These are phyloP conservation scores for Venustampulla echinocandica DNA, from an alignment of 495 filamentous ascomycete genomes.

Conservation along the genomic window DNA sequence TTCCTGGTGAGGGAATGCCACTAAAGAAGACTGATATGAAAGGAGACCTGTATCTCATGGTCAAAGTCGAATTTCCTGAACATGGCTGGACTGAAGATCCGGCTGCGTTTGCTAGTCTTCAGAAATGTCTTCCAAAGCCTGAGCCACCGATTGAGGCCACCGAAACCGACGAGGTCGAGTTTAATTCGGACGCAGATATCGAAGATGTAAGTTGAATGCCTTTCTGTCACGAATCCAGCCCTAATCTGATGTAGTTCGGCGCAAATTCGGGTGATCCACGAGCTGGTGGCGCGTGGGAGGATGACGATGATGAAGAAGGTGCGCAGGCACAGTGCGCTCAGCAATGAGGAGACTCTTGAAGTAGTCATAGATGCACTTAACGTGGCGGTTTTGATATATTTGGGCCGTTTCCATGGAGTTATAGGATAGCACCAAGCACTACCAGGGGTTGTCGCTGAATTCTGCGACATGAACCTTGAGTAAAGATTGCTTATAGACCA, in stretches of 20 bases:
- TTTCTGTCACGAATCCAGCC: neutral
- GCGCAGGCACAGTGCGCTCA: conserved; percentile 67
- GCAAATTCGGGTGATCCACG: conserved; percentile 57
- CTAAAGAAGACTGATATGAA: conserved; percentile 70
- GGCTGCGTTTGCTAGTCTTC: conserved; percentile 53
- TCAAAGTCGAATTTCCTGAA: conserved; percentile 84
- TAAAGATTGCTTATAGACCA: too few species aligned
- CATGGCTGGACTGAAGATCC: conserved; percentile 71
- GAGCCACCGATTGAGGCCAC: conserved; percentile 48
- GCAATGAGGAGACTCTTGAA: conserved; percentile 48
- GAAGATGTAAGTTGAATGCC: conserved; percentile 53
- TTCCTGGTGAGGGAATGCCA: conserved; percentile 90
- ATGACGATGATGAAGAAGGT: conserved; percentile 51
- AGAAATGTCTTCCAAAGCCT: conserved; percentile 60
- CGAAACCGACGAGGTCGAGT: conserved; percentile 78
- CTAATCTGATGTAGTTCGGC: conserved; percentile 46
- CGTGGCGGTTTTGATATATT: neutral
- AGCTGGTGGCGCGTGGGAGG: conserved; percentile 68
- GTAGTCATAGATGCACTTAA: neutral
- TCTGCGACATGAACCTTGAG: too few species aligned
- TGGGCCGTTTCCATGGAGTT: too few species aligned
- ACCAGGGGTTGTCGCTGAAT: too few species aligned
- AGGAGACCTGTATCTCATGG: conserved; percentile 79
- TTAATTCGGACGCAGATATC: conserved; percentile 67
- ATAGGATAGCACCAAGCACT: too few species aligned